Percentiles rank a stretch among this genome's conserved stretches.
Evolutionary conservation across 805 yeast species (phyloP).

Genomic region (Ogataea siamensis): DNA sequence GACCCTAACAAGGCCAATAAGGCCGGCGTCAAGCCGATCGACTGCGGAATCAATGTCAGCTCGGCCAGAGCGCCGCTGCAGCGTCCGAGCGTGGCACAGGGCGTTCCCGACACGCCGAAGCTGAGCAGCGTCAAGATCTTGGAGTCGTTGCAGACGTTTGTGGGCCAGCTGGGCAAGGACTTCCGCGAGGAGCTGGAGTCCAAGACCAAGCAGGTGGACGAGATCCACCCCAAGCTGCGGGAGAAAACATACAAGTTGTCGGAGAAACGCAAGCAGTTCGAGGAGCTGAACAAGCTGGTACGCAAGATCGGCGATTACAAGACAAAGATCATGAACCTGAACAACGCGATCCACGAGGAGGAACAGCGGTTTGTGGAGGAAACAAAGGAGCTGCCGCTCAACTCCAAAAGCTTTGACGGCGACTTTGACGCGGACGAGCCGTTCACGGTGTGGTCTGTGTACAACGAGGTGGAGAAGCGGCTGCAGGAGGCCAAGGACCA

Average conservation of each 20-base stretch:
- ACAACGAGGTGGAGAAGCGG: slow-evolving; percentile 47
- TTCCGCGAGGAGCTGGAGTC: slow-evolving; percentile 55
- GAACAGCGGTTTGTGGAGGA: slow-evolving; percentile 50
- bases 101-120: slow-evolving; percentile 5
- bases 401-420: slow-evolving; percentile 44
- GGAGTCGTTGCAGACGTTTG: slow-evolving; percentile 49
- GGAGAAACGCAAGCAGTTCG: slow-evolving; percentile 46
- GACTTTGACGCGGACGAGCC: slow-evolving; percentile 89
- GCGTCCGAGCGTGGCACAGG: slow-evolving; percentile 2
- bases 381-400: slow-evolving; percentile 32
- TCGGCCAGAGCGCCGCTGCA: slow-evolving; percentile 10
- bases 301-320: slow-evolving; percentile 46
- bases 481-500: slow-evolving; percentile 29
- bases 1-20: slow-evolving; percentile 75
- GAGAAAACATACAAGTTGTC: slow-evolving; percentile 54
- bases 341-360: slow-evolving; percentile 63
- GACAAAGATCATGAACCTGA: slow-evolving; percentile 55
- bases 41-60: slow-evolving; percentile 68
- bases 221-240: slow-evolving; percentile 53
- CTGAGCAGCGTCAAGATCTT: slow-evolving; percentile 41
- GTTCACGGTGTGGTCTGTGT: slow-evolving; percentile 65
- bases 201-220: slow-evolving; percentile 51
- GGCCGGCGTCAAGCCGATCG: slow-evolving; percentile 82
- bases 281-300: slow-evolving; percentile 48
- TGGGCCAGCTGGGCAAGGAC: slow-evolving; percentile 52